phyloP scores from a whole-genome alignment of 208 protist species.

The Crithidia brevicula region DNA sequence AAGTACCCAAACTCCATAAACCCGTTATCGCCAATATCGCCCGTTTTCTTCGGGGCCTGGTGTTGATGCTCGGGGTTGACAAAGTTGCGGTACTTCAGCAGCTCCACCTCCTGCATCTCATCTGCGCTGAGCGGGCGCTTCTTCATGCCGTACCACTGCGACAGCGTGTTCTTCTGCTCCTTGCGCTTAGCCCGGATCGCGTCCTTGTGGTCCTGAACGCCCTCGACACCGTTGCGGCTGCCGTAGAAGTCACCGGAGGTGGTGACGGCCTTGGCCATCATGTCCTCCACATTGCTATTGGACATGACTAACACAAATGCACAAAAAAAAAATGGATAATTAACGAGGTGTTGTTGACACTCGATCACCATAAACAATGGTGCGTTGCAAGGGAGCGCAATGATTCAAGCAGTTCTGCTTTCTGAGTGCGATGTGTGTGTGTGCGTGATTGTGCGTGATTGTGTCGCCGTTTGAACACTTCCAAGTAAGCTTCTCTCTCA shows the following conservation, averaged over 20 bases:
- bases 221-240: slow-evolving; percentile 64
- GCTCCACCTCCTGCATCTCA: slow-evolving; percentile 78
- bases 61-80: slow-evolving; percentile 78
- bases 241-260: slow-evolving; percentile 67
- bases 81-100: slow-evolving; percentile 91
- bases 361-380: no score
- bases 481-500: no score
- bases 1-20: slow-evolving; percentile 92
- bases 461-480: no score
- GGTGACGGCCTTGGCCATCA: slow-evolving; percentile 90
- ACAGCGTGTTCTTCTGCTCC: slow-evolving; percentile 77
- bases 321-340: slow-evolving; percentile 23
- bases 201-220: slow-evolving; percentile 76
- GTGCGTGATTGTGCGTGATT: no score
- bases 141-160: slow-evolving; percentile 91
- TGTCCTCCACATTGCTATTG: slow-evolving; percentile 49
- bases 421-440: no score
- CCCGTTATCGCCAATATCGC: slow-evolving; percentile 40
- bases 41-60: slow-evolving; percentile 78
- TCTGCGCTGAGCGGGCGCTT: slow-evolving; percentile 54
- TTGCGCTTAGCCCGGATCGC: slow-evolving; percentile 60
- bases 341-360: no score
- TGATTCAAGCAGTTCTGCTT: no score
- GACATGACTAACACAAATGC: slow-evolving; percentile 20
- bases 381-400: no score